These are phyloP conservation scores for Lophiostoma macrostomum DNA, from an alignment of 495 filamentous ascomycete genomes.

Conservation along the genomic window DNA sequence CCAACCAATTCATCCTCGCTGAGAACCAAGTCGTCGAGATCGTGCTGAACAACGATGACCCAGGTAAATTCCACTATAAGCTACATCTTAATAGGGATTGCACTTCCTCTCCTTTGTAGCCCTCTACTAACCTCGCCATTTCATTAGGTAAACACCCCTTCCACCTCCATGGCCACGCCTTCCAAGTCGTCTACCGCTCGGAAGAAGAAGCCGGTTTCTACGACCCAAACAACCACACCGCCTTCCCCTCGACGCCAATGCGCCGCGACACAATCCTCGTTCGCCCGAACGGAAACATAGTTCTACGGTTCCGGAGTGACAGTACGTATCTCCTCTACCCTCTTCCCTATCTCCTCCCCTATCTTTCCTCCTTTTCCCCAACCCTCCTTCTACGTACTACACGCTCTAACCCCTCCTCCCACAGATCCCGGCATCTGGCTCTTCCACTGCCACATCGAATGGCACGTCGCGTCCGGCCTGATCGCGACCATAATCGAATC, in stretches of 20 bases:
- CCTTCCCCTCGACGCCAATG: constrained; percentile 52
- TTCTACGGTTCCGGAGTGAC: constrained; percentile 48
- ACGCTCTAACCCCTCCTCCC: too few species aligned
- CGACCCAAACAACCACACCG: constrained; percentile 42
- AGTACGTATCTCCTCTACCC: too few species aligned
- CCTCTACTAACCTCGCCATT: background rate
- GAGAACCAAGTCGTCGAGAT: constrained; percentile 71
- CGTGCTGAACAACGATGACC: constrained; percentile 73
- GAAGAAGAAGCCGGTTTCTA: constrained; percentile 49
- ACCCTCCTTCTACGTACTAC: too few species aligned
- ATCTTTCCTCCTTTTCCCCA: too few species aligned
- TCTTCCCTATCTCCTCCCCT: too few species aligned
- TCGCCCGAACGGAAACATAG: constrained; percentile 46
- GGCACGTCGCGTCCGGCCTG: constrained; percentile 70
- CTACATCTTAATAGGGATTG: background rate
- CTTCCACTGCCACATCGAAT: constrained; percentile 61
- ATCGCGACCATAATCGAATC: constrained; percentile 69
- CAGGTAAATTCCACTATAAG: constrained; percentile 34
- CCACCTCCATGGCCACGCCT: constrained; percentile 84
- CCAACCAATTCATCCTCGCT: constrained; percentile 65
- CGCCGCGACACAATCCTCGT: constrained; percentile 58
- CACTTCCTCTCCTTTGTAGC: background rate
- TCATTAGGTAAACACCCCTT: constrained; percentile 66
- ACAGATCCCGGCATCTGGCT: constrained; percentile 76
- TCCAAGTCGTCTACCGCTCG: constrained; percentile 65